Evolutionary conservation across 148 eudicot species (phyloP).

Genomic region (Pharnaceum exiguum): DNA sequence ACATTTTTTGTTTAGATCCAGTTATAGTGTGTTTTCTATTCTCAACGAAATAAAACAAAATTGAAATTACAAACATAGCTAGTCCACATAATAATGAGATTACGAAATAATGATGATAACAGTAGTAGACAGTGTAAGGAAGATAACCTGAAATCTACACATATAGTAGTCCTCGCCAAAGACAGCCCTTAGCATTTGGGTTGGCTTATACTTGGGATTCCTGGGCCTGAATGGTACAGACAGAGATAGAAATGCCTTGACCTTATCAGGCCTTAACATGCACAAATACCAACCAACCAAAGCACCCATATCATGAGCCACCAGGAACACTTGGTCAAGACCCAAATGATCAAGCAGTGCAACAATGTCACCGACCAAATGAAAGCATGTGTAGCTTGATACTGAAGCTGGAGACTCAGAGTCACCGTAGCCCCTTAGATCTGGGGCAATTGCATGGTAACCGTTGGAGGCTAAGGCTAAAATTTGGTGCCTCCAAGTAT

Average conservation of each 20-base stretch:
- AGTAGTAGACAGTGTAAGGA: neutral
- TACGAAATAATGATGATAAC: no score
- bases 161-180: conserved; percentile 77
- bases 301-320: conserved; percentile 83
- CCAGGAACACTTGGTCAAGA: conserved; percentile 41
- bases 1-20: no score
- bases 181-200: conserved; percentile 33
- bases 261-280: conserved; percentile 66
- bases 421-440: conserved; percentile 65
- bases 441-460: conserved; percentile 57
- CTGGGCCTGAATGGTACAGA: conserved; percentile 67
- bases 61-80: no score
- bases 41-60: neutral
- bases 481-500: conserved; percentile 60
- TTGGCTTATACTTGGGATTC: conserved; percentile 53
- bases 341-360: conserved; percentile 43
- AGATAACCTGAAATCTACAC: conserved; percentile 73
- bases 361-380: conserved; percentile 61
- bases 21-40: neutral
- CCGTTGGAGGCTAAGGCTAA: conserved; percentile 37
- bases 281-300: conserved; percentile 65
- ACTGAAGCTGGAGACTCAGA: conserved; percentile 36
- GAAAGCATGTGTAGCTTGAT: conserved; percentile 46
- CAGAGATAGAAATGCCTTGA: conserved; percentile 51
- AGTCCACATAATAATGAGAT: no score